A percentile compares a stretch with the other conserved stretches of the same genome.
phyloP scores from a whole-genome alignment of 768 basidiomycete genomes.

The Amanita inopinata region DNA sequence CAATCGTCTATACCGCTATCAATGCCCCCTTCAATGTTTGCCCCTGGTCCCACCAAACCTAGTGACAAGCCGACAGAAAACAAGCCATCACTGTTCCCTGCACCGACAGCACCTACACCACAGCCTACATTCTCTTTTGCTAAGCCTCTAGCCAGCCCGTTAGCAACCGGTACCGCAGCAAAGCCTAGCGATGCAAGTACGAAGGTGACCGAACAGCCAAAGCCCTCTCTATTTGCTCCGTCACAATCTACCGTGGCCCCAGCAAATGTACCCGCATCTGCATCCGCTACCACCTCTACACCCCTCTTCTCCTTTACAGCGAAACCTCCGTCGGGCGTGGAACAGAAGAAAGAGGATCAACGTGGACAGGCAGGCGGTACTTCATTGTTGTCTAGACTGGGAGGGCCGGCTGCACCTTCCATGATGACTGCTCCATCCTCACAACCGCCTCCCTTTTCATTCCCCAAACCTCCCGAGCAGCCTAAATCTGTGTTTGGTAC shows the following conservation, averaged over 20 bases:
- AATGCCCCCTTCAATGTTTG: background rate
- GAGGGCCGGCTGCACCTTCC: background rate
- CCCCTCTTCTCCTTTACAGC: slow-evolving; percentile 6
- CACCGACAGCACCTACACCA: background rate
- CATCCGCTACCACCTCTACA: slow-evolving; percentile 12
- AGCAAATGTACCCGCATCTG: slow-evolving; percentile 6
- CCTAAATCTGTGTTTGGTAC: slow-evolving; percentile 2
- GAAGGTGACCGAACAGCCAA: slow-evolving; percentile 1
- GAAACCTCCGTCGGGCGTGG: background rate
- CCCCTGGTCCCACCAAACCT: background rate
- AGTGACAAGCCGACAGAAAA: background rate
- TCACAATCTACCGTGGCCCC: background rate
- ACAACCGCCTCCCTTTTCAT: slow-evolving; percentile 9
- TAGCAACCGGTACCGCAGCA: background rate
- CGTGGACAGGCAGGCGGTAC: background rate
- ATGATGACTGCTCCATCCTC: slow-evolving; percentile 10
- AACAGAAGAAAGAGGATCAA: background rate
- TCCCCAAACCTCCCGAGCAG: slow-evolving; percentile 8
- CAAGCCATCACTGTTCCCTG: background rate
- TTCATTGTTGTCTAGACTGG: slow-evolving; percentile 4
- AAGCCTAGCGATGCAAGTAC: background rate
- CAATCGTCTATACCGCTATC: background rate
- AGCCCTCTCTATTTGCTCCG: background rate
- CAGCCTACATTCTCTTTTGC: background rate
- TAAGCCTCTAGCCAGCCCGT: background rate